Evolutionary conservation across 352 stramenopile genomes (phyloP), one percentile per base, ranked within the genome.

Genomic region (Sclerospora graminicola): DNA sequence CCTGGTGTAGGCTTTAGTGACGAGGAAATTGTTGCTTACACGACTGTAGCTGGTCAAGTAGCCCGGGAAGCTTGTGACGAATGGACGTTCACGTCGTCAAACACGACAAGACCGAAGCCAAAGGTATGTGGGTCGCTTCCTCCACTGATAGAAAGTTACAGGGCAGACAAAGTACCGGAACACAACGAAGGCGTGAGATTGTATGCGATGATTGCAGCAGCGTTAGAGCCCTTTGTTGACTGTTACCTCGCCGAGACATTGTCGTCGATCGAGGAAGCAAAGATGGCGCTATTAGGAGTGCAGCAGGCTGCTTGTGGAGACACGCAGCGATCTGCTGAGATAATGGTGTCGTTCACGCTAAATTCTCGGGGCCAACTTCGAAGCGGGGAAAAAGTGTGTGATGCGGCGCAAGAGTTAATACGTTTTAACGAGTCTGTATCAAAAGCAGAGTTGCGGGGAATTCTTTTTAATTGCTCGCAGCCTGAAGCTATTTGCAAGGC

Each of bases 381-480:
- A 20, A 89, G 82, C 66, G 74, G 78, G 15, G 72, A 95, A 48
- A 48, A 53, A 2, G 60, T 84, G 16, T 46, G 47, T 9, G 44
- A 77, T 19, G 74, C 57, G 6, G 60, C 82, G 19, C 45, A 67
- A 1, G 49, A 66, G 4, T 32, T 77, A 23, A 34, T 82, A 8
- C 32, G 45, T n/a, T 73, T 69, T 30, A 56, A 48, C 20, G 49
- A 30, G 1, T 49, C 29, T 45, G 46, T 29, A 27, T 26, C 45
- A 1, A 37, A 42, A 8, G 45, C 39, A 5, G 21, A 58, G 24
- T 49, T 95, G 1, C 48, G 77, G 30, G 84, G 51, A 11, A 63
- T 97, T 48, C 54, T 95, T 2, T 95, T 97, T 51, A 97, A 96
- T 58, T 97, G 85, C 37, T 82, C 63, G 27, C 70, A 89, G 41